phyloP scores from a whole-genome alignment of 2,329 filamentous ascomycete species.

The Claviceps fusiformis region DNA sequence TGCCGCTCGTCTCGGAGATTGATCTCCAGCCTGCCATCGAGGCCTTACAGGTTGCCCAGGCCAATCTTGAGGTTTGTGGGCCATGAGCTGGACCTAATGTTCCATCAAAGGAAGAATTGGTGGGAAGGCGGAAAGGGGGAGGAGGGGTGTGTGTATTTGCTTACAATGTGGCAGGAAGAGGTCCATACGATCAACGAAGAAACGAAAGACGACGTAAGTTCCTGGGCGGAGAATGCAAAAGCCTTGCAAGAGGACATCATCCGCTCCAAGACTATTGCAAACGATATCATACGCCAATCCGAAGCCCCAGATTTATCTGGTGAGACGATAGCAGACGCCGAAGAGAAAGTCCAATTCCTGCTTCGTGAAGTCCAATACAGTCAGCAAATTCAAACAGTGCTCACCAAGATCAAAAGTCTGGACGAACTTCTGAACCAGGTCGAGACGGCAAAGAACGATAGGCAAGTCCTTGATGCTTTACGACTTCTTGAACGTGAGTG shows the following conservation, averaged over 20 bases:
- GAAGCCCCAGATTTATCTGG: slow-evolving; percentile 46
- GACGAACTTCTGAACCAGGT: slow-evolving; percentile 49
- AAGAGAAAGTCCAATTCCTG: slow-evolving; percentile 42
- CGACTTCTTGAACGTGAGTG: slow-evolving; percentile 41
- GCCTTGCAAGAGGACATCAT: slow-evolving; percentile 76
- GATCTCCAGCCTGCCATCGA: slow-evolving; percentile 26
- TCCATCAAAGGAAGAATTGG: neutral
- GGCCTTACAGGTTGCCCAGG: slow-evolving; percentile 22
- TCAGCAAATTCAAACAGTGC: slow-evolving; percentile 36
- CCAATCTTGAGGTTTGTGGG: slow-evolving; percentile 26
- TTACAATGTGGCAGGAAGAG: slow-evolving; percentile 30
- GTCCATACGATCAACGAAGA: slow-evolving; percentile 66
- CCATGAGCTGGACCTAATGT: neutral
- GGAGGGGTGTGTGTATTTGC: neutral
- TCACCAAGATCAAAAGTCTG: slow-evolving; percentile 40
- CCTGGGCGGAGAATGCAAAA: slow-evolving; percentile 77
- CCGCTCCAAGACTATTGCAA: slow-evolving; percentile 63
- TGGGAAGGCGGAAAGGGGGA: neutral
- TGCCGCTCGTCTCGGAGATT: slow-evolving; percentile 24
- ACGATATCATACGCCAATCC: slow-evolving; percentile 66
- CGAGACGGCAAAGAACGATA: slow-evolving; percentile 40
- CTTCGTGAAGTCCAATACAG: slow-evolving; percentile 45
- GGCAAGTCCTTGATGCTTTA: slow-evolving; percentile 42
- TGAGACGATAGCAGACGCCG: slow-evolving; percentile 36
- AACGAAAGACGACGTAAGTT: slow-evolving; percentile 64